Base-by-base conservation (phyloP, 768 basidiomycete genomes). In the Hericium rajendrae region DNA sequence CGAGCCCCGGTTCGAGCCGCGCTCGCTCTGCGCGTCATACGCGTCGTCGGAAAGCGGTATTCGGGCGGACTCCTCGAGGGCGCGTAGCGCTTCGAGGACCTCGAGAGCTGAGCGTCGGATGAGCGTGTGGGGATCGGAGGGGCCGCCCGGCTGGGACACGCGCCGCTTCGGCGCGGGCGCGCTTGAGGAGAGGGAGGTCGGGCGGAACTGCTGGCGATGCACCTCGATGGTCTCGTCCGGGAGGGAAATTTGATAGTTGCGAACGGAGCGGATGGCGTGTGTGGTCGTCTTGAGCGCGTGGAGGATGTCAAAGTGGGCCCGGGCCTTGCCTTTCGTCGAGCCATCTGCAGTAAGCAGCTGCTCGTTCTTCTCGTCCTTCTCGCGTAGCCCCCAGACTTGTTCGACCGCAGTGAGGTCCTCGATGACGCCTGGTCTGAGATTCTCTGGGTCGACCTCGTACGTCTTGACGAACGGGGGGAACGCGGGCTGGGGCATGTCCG, bases 21-120 rank as follows among this genome's bases (percentile, higher is more conserved):
- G 84, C 53, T 91, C 89, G 61, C 85, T 87, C 69, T 85, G 82
- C 9, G 79, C 85, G 64, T 91, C 89, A 63, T 90, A 91, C n/a
- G 82, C 87, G 48, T 90, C 88, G 66, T 92, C 88, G 16, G 78
- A 81, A 6, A 91, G 74, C 4, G 91, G 87, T 3, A 94, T 68
- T 3, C 95, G 80, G 40, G 81, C 81, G 9, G 72, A 71, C 66
- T 94, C 91, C 68, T 97, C 95, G 18, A 97, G 71, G 32, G 82
- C 83, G 39, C 91, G 79, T 43, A 98, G 78, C 40, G 82, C 76
- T 5, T 85, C 78, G 32, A 98, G 80, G 0, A 97, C 88, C 59
- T 94, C 93, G 54, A 97, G 71, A 1, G 92, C 91, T 0, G 85
- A 79, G 53, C 80, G 81, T 22, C 94, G 78, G 54, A 97, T 84